Base-by-base conservation (phyloP, 495 filamentous ascomycete genomes). In the Podospora conica region DNA sequence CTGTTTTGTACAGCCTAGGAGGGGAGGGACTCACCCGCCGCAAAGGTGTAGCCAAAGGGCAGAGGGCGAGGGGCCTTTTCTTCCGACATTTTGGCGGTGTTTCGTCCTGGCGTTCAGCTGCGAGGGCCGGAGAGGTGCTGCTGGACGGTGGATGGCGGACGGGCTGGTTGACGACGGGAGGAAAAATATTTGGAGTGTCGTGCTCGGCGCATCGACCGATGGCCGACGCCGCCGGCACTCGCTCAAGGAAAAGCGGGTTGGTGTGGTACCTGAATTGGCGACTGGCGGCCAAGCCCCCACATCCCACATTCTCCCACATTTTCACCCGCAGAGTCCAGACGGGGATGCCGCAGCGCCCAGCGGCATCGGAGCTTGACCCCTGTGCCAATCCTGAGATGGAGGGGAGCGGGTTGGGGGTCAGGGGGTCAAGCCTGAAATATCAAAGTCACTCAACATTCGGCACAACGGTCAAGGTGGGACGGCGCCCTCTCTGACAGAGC, bases 41-140 rank as follows among this genome's bases (percentile, higher is more conserved):
- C 70, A 65, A 76, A 76, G 27, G 71, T 75, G 71, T 76, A 76
- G 40, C 63, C 68, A 58, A 76, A 76, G 28, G 74, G 74, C 40
- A 76, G 69, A 9, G 6, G 6, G n/a, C 40, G 40, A n/a, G 71
- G 73, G 64, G 70, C 66, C 59, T 75, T 70, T 62, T 74, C 73
- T 23, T 66, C 22, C 58, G 74, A 58, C 74, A 76, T 76, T 55
- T 70, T 74, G 68, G 55, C 58, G 24, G 27, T 21, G 18, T 58
- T 18, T n/a, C 28, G 18, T 55, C 33, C 40, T 31, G 24, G 15
- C 54, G n/a, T 23, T 20, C 20, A 9, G 22, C 55, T 27, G 23
- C 55, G 18, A 24, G 21, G 54, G 9, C 40, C 40, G 40, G 40
- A 12, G 40, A 48, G 40, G 40, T n/a, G 40, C 18, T 48, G 18